Conservation (phyloP, 345 rosid species). For the Eucalyptus leucophloia region DNA sequence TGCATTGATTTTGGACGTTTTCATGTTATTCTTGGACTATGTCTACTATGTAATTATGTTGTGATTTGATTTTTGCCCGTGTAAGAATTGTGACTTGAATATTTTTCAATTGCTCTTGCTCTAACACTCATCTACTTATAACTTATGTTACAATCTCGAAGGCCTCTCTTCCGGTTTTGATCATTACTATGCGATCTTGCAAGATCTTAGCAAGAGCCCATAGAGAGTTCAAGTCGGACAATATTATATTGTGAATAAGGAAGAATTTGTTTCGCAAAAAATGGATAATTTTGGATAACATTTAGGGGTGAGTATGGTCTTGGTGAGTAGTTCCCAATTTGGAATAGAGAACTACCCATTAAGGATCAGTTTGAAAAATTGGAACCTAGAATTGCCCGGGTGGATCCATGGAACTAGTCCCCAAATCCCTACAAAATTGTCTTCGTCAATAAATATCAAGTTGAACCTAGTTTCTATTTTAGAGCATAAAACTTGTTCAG, state of each 20-base stretch:
- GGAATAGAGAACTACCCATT: too few relatives aligned
- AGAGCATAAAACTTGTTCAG: too few relatives aligned
- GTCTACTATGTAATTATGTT: background rate
- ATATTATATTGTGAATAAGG: background rate
- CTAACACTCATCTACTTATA: background rate
- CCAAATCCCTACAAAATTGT: too few relatives aligned
- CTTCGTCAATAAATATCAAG: too few relatives aligned
- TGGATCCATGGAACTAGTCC: too few relatives aligned
- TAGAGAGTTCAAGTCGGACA: background rate
- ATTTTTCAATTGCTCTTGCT: background rate
- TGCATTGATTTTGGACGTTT: background rate
- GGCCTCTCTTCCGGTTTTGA: background rate
- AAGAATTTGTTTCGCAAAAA: too few relatives aligned
- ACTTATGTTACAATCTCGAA: background rate
- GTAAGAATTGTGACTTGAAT: too few relatives aligned
- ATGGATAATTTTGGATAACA: too few relatives aligned
- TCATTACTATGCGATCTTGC: background rate
- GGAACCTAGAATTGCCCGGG: rapidly evolving
- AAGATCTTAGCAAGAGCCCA: background rate
- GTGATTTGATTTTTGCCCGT: background rate
- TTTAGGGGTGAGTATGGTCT: too few relatives aligned
- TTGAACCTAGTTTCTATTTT: too few relatives aligned
- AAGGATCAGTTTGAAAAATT: too few relatives aligned
- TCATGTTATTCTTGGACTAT: background rate
- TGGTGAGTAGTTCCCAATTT: rapidly evolving